A percentile compares a stretch with the other conserved stretches of the same genome.
phyloP scores from a whole-genome alignment of 768 basidiomycete genomes.

The Cystobasidium onofrii region DNA sequence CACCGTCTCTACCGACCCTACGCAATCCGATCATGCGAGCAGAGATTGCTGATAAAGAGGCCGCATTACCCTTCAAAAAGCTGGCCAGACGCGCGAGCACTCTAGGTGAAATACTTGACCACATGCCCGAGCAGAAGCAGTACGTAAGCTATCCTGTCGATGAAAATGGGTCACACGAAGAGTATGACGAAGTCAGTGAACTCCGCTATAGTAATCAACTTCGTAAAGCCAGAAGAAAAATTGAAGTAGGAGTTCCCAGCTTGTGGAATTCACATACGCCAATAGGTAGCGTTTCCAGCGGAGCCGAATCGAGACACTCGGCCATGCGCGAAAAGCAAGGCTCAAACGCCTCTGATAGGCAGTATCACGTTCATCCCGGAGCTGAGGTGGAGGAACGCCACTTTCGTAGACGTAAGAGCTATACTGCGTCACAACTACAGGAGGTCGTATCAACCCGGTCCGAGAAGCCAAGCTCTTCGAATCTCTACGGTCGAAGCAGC shows the following conservation, averaged over 20 bases:
- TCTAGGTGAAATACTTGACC: not conserved
- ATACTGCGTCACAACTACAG: not conserved
- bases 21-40: not conserved
- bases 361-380: not conserved
- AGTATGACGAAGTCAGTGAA: not conserved
- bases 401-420: constrained; percentile 6
- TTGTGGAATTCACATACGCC: not conserved
- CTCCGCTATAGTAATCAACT: not conserved
- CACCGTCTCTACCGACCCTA: constrained; percentile 6
- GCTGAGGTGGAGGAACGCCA: not conserved
- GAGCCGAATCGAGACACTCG: not conserved
- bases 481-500: not conserved
- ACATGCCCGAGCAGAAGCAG: not conserved
- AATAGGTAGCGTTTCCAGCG: not conserved
- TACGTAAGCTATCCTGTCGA: not conserved
- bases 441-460: not conserved
- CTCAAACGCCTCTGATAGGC: not conserved
- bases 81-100: not conserved
- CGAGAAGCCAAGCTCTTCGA: not conserved
- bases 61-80: not conserved
- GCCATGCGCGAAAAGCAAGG: not conserved
- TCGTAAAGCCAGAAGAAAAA: not conserved
- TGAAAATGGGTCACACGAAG: not conserved
- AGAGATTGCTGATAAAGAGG: not conserved
- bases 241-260: not conserved